These are phyloP conservation scores for Panellus pusillus DNA, from an alignment of 768 basidiomycete genomes.

Conservation along the genomic window DNA sequence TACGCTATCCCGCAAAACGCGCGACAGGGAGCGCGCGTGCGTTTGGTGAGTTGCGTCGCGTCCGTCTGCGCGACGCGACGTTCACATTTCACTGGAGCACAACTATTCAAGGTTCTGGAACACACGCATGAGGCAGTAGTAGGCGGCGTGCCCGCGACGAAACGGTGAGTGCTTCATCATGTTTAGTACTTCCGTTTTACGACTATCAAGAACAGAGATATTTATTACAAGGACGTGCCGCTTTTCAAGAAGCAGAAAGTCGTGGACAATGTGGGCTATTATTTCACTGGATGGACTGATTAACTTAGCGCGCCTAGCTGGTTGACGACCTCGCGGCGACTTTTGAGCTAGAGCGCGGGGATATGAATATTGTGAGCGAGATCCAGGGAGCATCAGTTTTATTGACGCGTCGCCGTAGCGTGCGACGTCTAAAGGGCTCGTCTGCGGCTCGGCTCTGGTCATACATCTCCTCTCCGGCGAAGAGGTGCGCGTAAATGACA, in stretches of 20 bases:
- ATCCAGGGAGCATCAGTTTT: not conserved
- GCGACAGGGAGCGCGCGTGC: constrained; percentile 37
- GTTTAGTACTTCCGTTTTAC: not conserved
- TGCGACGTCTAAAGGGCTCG: constrained; percentile 86
- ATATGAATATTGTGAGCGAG: constrained; percentile 71
- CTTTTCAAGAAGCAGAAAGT: constrained; percentile 77
- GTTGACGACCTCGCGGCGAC: constrained; percentile 91
- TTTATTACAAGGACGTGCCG: constrained; percentile 82
- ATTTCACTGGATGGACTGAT: not conserved
- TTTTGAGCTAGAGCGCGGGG: constrained; percentile 66
- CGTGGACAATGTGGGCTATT: constrained; percentile 66
- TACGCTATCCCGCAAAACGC: constrained; percentile 36
- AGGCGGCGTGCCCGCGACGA: constrained; percentile 56
- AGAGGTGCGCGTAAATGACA: constrained; percentile 47
- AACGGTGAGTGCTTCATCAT: constrained; percentile 44
- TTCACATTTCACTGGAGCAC: constrained; percentile 44
- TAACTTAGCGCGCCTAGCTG: constrained; percentile 45
- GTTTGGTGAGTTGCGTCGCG: constrained; percentile 35
- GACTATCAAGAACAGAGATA: constrained; percentile 52
- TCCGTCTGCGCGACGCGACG: not conserved
- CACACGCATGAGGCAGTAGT: constrained; percentile 67
- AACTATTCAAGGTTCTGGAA: constrained; percentile 65
- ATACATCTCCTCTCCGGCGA: constrained; percentile 63
- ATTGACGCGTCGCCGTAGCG: constrained; percentile 47
- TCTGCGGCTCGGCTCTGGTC: constrained; percentile 65